Conservation (phyloP, 345 rosid species). For the Aurinia saxatilis region DNA sequence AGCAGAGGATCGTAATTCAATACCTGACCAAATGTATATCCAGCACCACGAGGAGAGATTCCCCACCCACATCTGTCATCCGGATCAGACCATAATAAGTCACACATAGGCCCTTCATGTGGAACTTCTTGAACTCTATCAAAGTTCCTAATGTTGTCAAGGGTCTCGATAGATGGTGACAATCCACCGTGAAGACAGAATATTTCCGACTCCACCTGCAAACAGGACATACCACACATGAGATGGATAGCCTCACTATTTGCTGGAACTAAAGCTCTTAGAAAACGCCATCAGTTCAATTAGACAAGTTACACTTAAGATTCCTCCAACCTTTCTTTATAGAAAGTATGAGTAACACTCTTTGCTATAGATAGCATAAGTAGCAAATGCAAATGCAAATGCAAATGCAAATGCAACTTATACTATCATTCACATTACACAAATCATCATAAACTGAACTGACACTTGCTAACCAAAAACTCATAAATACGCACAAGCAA, state of each 20-base stretch:
- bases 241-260: neutral
- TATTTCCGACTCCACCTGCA: conserved; percentile 94
- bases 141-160: conserved; percentile 86
- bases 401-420: neutral
- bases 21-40: conserved; percentile 98
- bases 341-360: neutral
- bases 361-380: neutral
- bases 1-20: neutral
- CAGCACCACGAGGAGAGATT: conserved; percentile 98
- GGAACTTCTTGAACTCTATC: conserved; percentile 99
- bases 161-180: conserved; percentile 97
- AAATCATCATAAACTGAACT: neutral
- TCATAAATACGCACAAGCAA: neutral
- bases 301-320: neutral
- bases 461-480: neutral
- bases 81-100: conserved; percentile 97
- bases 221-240: neutral
- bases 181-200: conserved; percentile 98
- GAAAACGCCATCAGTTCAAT: neutral
- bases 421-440: neutral
- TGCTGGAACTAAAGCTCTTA: neutral
- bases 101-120: conserved; percentile 99
- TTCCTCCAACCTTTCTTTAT: neutral
- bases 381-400: conserved; percentile 2
- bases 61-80: conserved; percentile 99